phyloP scores from a whole-genome alignment of 2,329 filamentous ascomycete species.

The Microthyrium microscopicum region DNA sequence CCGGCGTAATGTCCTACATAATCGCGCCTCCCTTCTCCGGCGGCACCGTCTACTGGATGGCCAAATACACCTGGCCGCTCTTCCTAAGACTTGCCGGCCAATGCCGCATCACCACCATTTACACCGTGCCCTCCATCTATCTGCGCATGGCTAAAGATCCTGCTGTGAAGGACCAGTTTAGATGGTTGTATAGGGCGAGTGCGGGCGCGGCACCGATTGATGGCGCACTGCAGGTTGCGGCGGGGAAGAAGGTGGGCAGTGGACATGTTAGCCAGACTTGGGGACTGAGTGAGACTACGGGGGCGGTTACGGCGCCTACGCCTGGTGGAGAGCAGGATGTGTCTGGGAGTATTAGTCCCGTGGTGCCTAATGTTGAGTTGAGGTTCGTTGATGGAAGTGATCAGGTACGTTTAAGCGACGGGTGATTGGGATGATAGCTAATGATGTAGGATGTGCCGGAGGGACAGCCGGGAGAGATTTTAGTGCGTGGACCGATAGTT shows the following conservation, averaged over 20 bases:
- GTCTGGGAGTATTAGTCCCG: constrained; percentile 29
- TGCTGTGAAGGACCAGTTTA: constrained; percentile 39
- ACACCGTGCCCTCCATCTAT: constrained; percentile 45
- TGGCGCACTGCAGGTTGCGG: constrained; percentile 34
- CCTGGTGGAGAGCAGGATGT: constrained; percentile 24
- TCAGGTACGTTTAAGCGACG: not conserved
- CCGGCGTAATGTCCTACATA: constrained; percentile 30
- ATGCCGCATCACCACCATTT: constrained; percentile 36
- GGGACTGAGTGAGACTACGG: constrained; percentile 9
- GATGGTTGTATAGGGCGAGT: constrained; percentile 28
- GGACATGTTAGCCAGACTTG: constrained; percentile 11
- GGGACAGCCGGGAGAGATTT: constrained; percentile 16
- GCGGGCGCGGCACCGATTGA: constrained; percentile 42
- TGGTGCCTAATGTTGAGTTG: constrained; percentile 23
- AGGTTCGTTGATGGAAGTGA: constrained; percentile 2
- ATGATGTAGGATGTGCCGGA: constrained; percentile 10
- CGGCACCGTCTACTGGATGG: constrained; percentile 43
- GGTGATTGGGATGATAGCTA: constrained; percentile 4
- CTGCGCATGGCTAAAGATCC: constrained; percentile 41
- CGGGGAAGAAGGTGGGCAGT: constrained; percentile 30
- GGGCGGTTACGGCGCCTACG: constrained; percentile 45
- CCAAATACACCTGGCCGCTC: constrained; percentile 37
- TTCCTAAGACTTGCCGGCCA: constrained; percentile 37
- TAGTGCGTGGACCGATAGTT: constrained; percentile 14
- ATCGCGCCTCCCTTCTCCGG: constrained; percentile 23